phyloP scores from a whole-genome alignment of 495 filamentous ascomycete species.

The Hyaloscypha finlandica region DNA sequence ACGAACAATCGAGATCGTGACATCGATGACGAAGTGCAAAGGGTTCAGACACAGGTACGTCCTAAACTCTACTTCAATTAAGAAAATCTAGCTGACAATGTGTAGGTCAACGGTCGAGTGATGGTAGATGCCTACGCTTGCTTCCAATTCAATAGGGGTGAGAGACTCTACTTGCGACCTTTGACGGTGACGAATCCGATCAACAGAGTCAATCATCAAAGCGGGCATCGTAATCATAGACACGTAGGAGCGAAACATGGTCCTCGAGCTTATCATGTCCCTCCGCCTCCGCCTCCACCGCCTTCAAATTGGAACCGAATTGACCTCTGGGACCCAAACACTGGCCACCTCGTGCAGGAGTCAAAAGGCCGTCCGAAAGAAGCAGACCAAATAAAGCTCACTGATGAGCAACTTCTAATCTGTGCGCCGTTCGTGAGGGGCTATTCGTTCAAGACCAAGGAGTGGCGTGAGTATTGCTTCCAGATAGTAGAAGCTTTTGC shows the following conservation, averaged over 20 bases:
- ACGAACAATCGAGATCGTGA: background rate
- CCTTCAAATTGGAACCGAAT: background rate
- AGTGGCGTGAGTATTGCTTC: constrained; percentile 28
- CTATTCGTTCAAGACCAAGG: constrained; percentile 36
- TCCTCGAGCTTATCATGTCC: too few relatives aligned
- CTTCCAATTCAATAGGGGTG: background rate
- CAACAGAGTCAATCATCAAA: background rate
- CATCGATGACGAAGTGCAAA: background rate
- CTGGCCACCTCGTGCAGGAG: background rate
- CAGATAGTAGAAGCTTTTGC: background rate
- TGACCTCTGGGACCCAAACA: background rate
- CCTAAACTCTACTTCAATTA: background rate
- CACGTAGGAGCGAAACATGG: too few relatives aligned
- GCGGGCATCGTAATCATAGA: too few relatives aligned
- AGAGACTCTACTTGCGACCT: background rate
- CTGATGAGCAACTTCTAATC: constrained; percentile 26
- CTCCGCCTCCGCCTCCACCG: background rate
- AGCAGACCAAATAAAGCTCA: background rate
- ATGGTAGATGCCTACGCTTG: constrained; percentile 1
- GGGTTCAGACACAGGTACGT: background rate
- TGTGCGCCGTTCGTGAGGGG: constrained; percentile 32
- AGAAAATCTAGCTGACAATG: background rate
- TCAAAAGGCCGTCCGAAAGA: background rate
- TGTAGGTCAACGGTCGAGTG: background rate
- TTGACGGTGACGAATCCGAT: background rate